phyloP scores from a whole-genome alignment of 2,329 filamentous ascomycete genomes.

The Trichoderma gracile region DNA sequence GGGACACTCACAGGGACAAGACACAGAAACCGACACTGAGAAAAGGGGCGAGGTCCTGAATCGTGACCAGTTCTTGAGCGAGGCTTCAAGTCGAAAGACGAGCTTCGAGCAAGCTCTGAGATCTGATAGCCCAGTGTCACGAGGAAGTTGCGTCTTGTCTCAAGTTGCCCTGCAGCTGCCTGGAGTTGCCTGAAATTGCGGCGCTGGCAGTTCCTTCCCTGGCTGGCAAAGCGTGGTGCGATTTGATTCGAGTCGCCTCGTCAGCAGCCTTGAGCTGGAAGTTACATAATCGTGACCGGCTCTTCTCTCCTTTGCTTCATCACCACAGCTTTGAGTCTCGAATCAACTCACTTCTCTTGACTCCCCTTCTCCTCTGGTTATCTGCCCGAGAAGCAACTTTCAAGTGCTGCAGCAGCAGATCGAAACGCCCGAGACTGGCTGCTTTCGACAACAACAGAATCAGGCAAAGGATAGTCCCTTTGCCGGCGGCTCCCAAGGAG shows the following conservation, averaged over 20 bases:
- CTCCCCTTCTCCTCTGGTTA: background rate
- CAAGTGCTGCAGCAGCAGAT: background rate
- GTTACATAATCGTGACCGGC: background rate
- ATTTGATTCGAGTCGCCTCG: background rate
- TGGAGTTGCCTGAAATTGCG: too few species aligned
- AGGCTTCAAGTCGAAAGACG: background rate
- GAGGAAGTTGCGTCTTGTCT: conserved; percentile 11
- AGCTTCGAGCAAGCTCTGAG: background rate
- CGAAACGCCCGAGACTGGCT: background rate
- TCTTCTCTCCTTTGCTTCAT: background rate
- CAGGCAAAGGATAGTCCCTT: too few species aligned
- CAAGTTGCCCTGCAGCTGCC: background rate
- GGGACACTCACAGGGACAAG: too few species aligned
- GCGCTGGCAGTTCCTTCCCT: conserved; percentile 13
- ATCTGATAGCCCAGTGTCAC: conserved; percentile 7
- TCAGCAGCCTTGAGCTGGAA: too few species aligned
- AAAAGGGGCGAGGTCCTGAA: background rate
- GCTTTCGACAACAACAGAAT: background rate
- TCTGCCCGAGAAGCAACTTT: background rate
- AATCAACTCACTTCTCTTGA: background rate
- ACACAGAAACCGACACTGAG: background rate
- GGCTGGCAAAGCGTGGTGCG: background rate
- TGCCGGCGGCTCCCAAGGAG: too few species aligned
- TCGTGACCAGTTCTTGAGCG: background rate
- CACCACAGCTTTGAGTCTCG: background rate